Evolutionary conservation across 257 asterid genomes (phyloP).

Genomic region (Nicotiana tomentosiformis): DNA sequence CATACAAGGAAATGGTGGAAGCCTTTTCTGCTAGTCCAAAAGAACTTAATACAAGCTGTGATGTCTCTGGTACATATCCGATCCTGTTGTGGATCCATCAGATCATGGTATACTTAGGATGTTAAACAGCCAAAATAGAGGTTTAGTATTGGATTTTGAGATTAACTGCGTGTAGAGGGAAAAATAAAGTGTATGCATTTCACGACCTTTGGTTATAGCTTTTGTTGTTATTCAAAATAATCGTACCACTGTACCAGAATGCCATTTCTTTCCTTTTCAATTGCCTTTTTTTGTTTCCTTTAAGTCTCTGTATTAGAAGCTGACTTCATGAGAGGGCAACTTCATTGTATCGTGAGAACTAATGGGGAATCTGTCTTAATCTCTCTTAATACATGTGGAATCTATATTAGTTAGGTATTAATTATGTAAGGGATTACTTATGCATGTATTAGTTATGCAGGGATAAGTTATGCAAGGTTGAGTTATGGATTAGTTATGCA

Average conservation of each 20-base stretch:
- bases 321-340: not conserved
- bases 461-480: no score
- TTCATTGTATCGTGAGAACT: not conserved
- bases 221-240: not conserved
- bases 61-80: not conserved
- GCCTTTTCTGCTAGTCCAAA: not conserved
- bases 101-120: not conserved
- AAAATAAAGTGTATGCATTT: not conserved
- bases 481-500: no score
- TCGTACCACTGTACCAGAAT: not conserved
- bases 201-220: not conserved
- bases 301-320: not conserved
- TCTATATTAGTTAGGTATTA: no score
- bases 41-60: not conserved
- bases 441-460: no score
- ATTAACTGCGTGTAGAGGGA: not conserved
- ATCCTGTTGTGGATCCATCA: constrained; percentile 2
- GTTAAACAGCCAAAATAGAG: not conserved
- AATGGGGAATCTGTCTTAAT: not conserved
- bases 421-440: no score
- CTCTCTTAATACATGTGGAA: no score
- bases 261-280: not conserved
- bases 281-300: not conserved
- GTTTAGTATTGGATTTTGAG: not conserved
- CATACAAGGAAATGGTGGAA: not conserved